A percentile compares a stretch with the other conserved stretches of the same genome.
Evolutionary conservation across 2,329 filamentous ascomycete genomes (phyloP).

Genomic region (Fusarium liriodendri): DNA sequence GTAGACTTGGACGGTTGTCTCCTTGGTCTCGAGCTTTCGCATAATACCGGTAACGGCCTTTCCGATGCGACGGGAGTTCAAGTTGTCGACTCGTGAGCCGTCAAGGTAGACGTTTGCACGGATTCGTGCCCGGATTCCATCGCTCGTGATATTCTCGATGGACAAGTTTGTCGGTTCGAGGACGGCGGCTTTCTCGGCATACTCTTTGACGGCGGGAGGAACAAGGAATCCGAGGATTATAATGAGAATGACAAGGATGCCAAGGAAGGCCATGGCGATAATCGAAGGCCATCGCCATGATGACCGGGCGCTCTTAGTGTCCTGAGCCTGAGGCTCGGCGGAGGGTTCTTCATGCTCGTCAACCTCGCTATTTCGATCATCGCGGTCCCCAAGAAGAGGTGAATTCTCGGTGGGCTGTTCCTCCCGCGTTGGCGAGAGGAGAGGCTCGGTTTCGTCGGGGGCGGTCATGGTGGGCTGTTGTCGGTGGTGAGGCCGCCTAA

Average conservation of each 20-base stretch:
- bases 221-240: constrained; percentile 84
- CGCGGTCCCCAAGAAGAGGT: constrained; percentile 60
- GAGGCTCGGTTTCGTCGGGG: constrained; percentile 56
- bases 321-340: constrained; percentile 6
- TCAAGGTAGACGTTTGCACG: constrained; percentile 87
- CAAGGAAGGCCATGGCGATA: constrained; percentile 77
- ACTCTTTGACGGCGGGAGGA: constrained; percentile 83
- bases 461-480: constrained; percentile 54
- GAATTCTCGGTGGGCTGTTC: constrained; percentile 57
- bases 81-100: constrained; percentile 77
- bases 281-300: constrained; percentile 77
- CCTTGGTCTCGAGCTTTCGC: constrained; percentile 77
- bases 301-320: constrained; percentile 39
- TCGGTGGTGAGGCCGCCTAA: constrained; percentile 42
- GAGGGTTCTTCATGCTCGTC: constrained; percentile 38
- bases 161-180: constrained; percentile 87
- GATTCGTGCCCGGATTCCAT: constrained; percentile 82
- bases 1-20: constrained; percentile 79
- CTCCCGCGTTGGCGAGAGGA: constrained; percentile 53
- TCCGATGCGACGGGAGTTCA: constrained; percentile 79
- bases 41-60: constrained; percentile 84
- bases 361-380: constrained; percentile 50
- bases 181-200: constrained; percentile 84
- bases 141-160: constrained; percentile 83
- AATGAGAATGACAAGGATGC: constrained; percentile 71